Evolutionary conservation across 2,329 filamentous ascomycete species (phyloP).

Genomic region (Colletotrichum lini): DNA sequence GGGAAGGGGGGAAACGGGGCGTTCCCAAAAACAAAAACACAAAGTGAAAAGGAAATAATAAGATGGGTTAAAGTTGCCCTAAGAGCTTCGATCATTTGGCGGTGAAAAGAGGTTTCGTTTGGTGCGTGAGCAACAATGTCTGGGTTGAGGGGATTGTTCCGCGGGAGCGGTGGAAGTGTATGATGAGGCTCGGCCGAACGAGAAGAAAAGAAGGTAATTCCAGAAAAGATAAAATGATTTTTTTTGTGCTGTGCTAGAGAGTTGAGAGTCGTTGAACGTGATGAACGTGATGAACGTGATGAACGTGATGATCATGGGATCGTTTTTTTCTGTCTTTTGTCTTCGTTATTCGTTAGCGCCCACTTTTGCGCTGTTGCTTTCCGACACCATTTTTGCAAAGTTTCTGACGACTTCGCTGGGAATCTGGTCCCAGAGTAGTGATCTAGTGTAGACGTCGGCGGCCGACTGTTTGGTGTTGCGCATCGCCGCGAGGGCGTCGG

Average conservation of each 20-base stretch:
- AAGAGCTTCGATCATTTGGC: constrained; percentile 43
- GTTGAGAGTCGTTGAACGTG: constrained; percentile 40
- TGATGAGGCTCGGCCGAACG: constrained; percentile 41
- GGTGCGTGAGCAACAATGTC: constrained; percentile 66
- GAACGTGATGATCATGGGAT: constrained; percentile 25
- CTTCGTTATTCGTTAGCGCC: constrained; percentile 54
- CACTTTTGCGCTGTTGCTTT: constrained; percentile 70
- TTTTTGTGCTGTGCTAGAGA: constrained; percentile 32
- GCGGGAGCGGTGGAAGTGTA: constrained; percentile 51
- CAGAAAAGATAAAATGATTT: constrained; percentile 32
- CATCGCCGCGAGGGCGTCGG: constrained; percentile 85
- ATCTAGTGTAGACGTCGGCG: constrained; percentile 93
- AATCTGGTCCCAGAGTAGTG: constrained; percentile 94
- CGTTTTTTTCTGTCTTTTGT: constrained; percentile 45
- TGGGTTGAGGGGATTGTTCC: constrained; percentile 48
- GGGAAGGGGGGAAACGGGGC: constrained; percentile 48
- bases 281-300: too few relatives aligned
- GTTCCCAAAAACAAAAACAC: constrained; percentile 39
- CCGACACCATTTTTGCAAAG: constrained; percentile 91
- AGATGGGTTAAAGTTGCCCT: constrained; percentile 37
- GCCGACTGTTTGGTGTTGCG: constrained; percentile 80
- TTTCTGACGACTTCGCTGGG: constrained; percentile 91
- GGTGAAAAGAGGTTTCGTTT: constrained; percentile 50
- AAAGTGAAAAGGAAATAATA: constrained; percentile 46
- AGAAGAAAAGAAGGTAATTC: constrained; percentile 34